Percentiles rank a stretch among this genome's conserved stretches.
Evolutionary conservation across 495 filamentous ascomycete genomes (phyloP).

Genomic region (Pyrenula massariospora): DNA sequence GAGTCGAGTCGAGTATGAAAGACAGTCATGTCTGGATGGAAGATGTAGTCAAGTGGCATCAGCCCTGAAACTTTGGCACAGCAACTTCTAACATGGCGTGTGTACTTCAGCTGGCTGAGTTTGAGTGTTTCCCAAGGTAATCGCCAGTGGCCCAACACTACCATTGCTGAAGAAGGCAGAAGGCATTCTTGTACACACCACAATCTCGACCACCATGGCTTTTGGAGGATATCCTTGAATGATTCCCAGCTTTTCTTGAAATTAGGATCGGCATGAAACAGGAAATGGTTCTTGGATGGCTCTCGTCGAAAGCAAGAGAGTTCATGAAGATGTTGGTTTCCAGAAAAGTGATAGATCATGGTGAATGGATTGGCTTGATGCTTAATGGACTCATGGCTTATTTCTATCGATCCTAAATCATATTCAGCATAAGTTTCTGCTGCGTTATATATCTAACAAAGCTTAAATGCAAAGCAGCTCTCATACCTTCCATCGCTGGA

Average conservation of each 20-base stretch:
- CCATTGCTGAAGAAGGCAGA: slow-evolving; percentile 5
- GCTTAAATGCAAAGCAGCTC: no score
- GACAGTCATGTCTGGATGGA: not conserved
- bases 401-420: no score
- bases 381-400: no score
- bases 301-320: not conserved
- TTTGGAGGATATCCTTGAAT: not conserved
- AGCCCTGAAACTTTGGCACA: not conserved
- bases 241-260: not conserved
- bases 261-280: not conserved
- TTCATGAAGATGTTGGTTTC: not conserved
- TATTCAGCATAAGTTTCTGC: no score
- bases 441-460: no score
- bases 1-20: not conserved
- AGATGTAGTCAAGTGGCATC: not conserved
- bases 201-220: slow-evolving; percentile 3
- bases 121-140: not conserved
- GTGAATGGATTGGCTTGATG: not conserved
- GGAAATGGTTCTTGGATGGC: not conserved
- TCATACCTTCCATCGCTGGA: no score
- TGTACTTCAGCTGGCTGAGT: not conserved
- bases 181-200: slow-evolving; percentile 3
- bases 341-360: not conserved
- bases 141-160: slow-evolving; percentile 1
- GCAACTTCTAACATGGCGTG: not conserved